Percentiles rank a stretch among this genome's conserved stretches.
phyloP scores from a whole-genome alignment of 2,329 filamentous ascomycete genomes.

The Diplodia scrobiculata region DNA sequence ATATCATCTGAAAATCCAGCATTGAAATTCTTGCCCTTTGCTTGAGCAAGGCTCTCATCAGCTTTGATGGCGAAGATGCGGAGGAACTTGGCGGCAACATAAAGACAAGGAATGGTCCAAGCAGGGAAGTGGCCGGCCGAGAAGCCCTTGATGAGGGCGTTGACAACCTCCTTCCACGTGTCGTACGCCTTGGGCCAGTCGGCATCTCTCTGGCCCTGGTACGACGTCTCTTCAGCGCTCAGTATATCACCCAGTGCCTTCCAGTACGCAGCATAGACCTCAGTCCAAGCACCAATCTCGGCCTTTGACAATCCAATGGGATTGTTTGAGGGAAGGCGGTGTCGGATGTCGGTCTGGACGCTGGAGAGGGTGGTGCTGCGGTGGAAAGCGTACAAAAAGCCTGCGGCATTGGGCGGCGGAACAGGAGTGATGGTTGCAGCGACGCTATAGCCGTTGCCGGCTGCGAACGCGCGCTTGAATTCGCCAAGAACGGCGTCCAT shows the following conservation, averaged over 20 bases:
- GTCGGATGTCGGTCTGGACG: constrained; percentile 69
- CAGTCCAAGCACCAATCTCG: constrained; percentile 79
- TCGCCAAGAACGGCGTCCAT: constrained; percentile 61
- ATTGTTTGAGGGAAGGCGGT: constrained; percentile 62
- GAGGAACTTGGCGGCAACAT: constrained; percentile 82
- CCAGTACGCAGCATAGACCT: constrained; percentile 84
- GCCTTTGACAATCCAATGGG: constrained; percentile 61
- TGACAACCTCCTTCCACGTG: constrained; percentile 82
- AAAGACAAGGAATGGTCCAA: constrained; percentile 92
- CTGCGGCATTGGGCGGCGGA: constrained; percentile 62
- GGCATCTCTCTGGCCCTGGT: constrained; percentile 51
- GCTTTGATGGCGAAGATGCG: constrained; percentile 87
- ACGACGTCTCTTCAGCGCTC: constrained; percentile 60
- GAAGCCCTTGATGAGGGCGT: constrained; percentile 77
- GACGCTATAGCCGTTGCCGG: constrained; percentile 69
- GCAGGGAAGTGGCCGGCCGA: constrained; percentile 73
- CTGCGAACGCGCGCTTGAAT: constrained; percentile 69
- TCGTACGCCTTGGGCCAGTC: constrained; percentile 84
- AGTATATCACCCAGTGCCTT: constrained; percentile 75
- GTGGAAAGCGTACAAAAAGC: constrained; percentile 69
- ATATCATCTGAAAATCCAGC: constrained; percentile 76
- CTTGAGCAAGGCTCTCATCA: constrained; percentile 66
- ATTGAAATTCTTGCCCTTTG: constrained; percentile 52
- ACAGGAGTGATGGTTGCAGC: constrained; percentile 75
- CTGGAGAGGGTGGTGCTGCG: constrained; percentile 68